phyloP scores from a whole-genome alignment of 306 rosid species.

The Lathyrus oleraceus region DNA sequence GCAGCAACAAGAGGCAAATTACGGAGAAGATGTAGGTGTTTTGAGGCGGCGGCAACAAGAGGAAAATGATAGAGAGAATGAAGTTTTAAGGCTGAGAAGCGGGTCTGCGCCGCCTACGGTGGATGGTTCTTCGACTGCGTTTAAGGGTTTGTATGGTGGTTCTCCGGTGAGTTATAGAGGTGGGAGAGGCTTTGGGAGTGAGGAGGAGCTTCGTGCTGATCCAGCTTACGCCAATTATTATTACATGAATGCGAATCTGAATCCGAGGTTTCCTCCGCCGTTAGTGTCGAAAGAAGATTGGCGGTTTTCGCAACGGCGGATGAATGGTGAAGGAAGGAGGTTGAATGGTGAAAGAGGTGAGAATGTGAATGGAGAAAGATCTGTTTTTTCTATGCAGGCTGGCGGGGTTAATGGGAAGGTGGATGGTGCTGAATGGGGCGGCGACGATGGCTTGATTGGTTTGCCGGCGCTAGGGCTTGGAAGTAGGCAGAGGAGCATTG shows the following conservation, averaged over 20 bases:
- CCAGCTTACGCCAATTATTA: constrained; percentile 77
- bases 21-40: constrained; percentile 62
- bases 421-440: constrained; percentile 73
- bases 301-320: constrained; percentile 70
- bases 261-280: constrained; percentile 91
- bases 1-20: constrained; percentile 49
- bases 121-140: constrained; percentile 73
- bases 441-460: constrained; percentile 66
- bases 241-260: constrained; percentile 70
- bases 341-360: constrained; percentile 39
- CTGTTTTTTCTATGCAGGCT: constrained; percentile 66
- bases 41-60: constrained; percentile 63
- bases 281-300: constrained; percentile 88
- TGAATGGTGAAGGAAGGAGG: constrained; percentile 58
- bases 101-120: constrained; percentile 97
- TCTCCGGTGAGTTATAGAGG: constrained; percentile 29
- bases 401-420: constrained; percentile 70
- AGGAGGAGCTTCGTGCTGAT: constrained; percentile 87
- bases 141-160: constrained; percentile 58
- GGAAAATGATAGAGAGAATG: constrained; percentile 58
- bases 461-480: constrained; percentile 79
- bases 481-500: constrained; percentile 74
- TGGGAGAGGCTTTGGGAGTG: constrained; percentile 38
- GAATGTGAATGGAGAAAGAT: constrained; percentile 42
- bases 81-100: constrained; percentile 67